These are phyloP conservation scores for Venturia pyrina DNA, from an alignment of 2,329 filamentous ascomycete species.

Conservation along the genomic window DNA sequence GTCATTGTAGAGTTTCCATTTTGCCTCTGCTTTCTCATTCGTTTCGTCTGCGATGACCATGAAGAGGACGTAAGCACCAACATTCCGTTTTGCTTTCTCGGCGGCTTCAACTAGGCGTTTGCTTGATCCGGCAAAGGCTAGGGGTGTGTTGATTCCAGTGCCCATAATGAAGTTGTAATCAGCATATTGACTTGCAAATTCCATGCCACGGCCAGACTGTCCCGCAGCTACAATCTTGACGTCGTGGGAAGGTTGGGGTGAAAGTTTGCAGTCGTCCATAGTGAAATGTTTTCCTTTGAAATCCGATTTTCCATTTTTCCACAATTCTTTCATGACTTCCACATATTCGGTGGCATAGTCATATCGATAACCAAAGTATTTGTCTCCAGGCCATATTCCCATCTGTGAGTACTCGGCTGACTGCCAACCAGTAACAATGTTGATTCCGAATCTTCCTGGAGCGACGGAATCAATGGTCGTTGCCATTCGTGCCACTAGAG, in stretches of 20 bases:
- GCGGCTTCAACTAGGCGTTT: slow-evolving; percentile 22
- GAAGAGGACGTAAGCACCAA: slow-evolving; percentile 26
- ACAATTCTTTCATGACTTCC: slow-evolving; percentile 25
- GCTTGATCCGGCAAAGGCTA: slow-evolving; percentile 19
- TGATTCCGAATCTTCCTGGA: slow-evolving; percentile 24
- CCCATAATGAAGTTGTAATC: slow-evolving; percentile 27
- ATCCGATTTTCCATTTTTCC: slow-evolving; percentile 23
- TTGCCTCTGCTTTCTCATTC: slow-evolving; percentile 21
- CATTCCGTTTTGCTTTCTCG: slow-evolving; percentile 21
- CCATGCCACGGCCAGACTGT: slow-evolving; percentile 24
- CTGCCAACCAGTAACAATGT: slow-evolving; percentile 28
- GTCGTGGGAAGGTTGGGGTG: slow-evolving; percentile 9
- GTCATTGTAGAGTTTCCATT: slow-evolving; percentile 25
- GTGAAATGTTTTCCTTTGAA: slow-evolving; percentile 26
- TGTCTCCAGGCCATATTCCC: slow-evolving; percentile 25
- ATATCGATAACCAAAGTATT: slow-evolving; percentile 24
- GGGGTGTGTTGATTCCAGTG: slow-evolving; percentile 24
- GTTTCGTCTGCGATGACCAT: slow-evolving; percentile 26
- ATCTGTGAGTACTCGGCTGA: slow-evolving; percentile 26
- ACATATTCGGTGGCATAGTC: slow-evolving; percentile 27
- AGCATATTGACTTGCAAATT: slow-evolving; percentile 24
- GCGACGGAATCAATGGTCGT: slow-evolving; percentile 24
- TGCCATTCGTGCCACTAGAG: slow-evolving; percentile 24
- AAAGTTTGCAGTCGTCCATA: slow-evolving; percentile 27
- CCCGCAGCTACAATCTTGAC: slow-evolving; percentile 26